phyloP scores from a whole-genome alignment of 345 rosid genomes.

The Salix udensis region DNA sequence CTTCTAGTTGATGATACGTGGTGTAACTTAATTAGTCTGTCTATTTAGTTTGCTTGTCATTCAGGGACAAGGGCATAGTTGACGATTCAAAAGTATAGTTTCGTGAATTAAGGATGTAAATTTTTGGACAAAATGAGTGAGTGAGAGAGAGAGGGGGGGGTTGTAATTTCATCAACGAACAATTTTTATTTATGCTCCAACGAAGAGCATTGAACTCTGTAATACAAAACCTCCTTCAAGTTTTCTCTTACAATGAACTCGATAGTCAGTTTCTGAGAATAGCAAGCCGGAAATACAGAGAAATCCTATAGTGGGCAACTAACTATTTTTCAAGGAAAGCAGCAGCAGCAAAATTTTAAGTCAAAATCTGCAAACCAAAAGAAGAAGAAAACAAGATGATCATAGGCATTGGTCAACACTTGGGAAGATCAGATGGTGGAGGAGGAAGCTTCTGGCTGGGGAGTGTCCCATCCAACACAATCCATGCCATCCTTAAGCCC shows the following conservation, averaged over 20 bases:
- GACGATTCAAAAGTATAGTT: too few species aligned
- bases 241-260: neutral
- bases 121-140: too few species aligned
- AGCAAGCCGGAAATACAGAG: neutral
- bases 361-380: neutral
- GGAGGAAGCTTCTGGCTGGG: conserved; percentile 20
- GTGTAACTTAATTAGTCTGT: too few species aligned
- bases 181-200: neutral
- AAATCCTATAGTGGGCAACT: neutral
- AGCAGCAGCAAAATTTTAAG: neutral
- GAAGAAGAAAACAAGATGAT: neutral
- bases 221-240: neutral
- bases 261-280: neutral
- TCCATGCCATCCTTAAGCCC: conserved; percentile 10
- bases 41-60: too few species aligned
- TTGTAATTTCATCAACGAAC: too few species aligned
- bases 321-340: neutral
- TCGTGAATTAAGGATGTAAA: too few species aligned
- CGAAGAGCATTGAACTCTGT: neutral
- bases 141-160: too few species aligned
- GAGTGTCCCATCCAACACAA: conserved; percentile 6
- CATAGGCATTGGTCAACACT: conserved; percentile 9
- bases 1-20: too few species aligned
- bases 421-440: conserved; percentile 13
- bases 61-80: too few species aligned